A percentile compares a stretch with the other conserved stretches of the same genome.
Evolutionary conservation across 495 filamentous ascomycete species (phyloP).

Genomic region (Usnea hakonensis): DNA sequence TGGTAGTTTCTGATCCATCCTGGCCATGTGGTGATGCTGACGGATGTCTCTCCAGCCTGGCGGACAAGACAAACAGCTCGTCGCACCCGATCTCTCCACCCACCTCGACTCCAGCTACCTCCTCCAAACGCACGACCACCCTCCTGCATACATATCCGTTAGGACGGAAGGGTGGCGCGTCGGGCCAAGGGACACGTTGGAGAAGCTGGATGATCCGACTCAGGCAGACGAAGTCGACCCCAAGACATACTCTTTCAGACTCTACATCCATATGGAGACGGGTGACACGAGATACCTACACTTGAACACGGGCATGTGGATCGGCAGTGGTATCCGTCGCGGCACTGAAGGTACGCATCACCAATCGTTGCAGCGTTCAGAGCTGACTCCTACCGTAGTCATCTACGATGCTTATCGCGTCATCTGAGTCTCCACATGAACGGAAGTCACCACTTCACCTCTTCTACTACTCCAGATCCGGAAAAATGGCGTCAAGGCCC

Average conservation of each 20-base stretch:
- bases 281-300: constrained; percentile 55
- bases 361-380: neutral
- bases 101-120: constrained; percentile 47
- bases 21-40: constrained; percentile 4
- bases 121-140: constrained; percentile 51
- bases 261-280: constrained; percentile 54
- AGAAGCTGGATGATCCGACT: constrained; percentile 47
- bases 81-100: constrained; percentile 48
- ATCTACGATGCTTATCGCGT: constrained; percentile 30
- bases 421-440: constrained; percentile 14
- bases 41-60: constrained; percentile 39
- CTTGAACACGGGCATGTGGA: constrained; percentile 55
- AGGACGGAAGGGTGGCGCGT: constrained; percentile 51
- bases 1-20: constrained; percentile 37
- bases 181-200: constrained; percentile 49
- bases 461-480: neutral
- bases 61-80: constrained; percentile 52
- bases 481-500: neutral
- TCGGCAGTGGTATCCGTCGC: constrained; percentile 50
- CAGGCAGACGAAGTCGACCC: constrained; percentile 47
- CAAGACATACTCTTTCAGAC: constrained; percentile 49
- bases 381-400: constrained; percentile 15
- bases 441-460: neutral
- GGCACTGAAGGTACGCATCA: constrained; percentile 45
- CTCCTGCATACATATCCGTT: constrained; percentile 52